These are phyloP conservation scores for Kodamaea laetipori DNA, from an alignment of 805 yeast genomes.

Conservation along the genomic window DNA sequence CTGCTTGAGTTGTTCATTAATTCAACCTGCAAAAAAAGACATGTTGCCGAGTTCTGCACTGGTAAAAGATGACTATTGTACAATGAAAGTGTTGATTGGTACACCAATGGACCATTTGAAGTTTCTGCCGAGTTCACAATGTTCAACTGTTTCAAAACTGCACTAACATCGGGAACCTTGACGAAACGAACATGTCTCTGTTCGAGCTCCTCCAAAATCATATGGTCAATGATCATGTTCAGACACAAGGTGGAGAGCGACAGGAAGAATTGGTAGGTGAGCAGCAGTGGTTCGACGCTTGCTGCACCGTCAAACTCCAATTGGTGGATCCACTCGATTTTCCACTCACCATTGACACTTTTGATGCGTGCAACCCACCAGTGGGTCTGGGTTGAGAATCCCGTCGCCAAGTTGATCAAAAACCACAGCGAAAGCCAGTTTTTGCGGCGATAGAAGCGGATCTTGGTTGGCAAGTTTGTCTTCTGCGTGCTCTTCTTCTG, in stretches of 20 bases:
- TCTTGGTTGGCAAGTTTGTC: background rate
- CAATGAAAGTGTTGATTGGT: constrained; percentile 28
- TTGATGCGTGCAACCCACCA: constrained; percentile 59
- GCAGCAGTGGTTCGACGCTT: constrained; percentile 19
- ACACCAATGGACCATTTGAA: constrained; percentile 10
- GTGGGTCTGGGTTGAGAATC: constrained; percentile 37
- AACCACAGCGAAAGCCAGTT: constrained; percentile 64
- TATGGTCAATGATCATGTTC: constrained; percentile 50
- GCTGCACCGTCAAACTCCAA: constrained; percentile 2
- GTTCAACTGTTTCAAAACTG: constrained; percentile 7
- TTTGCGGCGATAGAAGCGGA: constrained; percentile 47
- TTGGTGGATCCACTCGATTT: constrained; percentile 50
- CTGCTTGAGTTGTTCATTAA: constrained; percentile 20
- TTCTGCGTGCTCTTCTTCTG: background rate
- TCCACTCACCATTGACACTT: constrained; percentile 56
- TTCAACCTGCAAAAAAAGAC: constrained; percentile 34
- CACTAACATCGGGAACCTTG: constrained; percentile 5
- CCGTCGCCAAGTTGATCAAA: constrained; percentile 42
- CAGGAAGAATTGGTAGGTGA: constrained; percentile 37
- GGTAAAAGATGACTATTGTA: constrained; percentile 34
- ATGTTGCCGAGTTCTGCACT: constrained; percentile 33
- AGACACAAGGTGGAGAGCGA: constrained; percentile 47
- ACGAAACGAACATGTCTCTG: constrained; percentile 38
- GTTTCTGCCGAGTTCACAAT: constrained; percentile 10
- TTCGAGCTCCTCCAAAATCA: constrained; percentile 53